These are phyloP conservation scores for Naganishia cerealis DNA, from an alignment of 1,284 basidiomycete species.

Conservation along the genomic window DNA sequence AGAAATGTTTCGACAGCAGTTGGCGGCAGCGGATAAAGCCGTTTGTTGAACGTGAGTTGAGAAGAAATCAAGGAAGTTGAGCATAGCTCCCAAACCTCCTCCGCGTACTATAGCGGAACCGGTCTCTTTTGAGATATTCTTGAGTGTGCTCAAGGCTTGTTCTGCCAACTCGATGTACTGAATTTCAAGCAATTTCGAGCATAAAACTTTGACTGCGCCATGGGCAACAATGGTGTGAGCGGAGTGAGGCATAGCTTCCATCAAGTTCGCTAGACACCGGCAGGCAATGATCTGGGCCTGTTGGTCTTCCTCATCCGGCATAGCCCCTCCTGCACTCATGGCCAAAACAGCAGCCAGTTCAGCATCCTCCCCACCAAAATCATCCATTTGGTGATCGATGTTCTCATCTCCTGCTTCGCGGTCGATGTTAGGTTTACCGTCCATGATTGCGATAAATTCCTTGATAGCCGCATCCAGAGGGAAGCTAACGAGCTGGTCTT, in stretches of 20 bases:
- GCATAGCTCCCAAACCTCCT: conserved; percentile 81
- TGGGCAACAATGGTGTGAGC: conserved; percentile 93
- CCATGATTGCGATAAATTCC: conserved; percentile 87
- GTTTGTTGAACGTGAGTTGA: conserved; percentile 93
- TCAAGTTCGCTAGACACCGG: conserved; percentile 88
- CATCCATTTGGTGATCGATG: conserved; percentile 56
- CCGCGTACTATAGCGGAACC: conserved; percentile 91
- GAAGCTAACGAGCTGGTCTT: conserved; percentile 93
- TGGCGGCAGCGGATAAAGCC: conserved; percentile 90
- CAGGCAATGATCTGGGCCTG: conserved; percentile 89
- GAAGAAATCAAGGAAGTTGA: conserved; percentile 94
- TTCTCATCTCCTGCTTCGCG: conserved; percentile 45
- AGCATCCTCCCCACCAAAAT: conserved; percentile 56
- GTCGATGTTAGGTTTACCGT: conserved; percentile 63
- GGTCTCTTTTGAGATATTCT: conserved; percentile 67
- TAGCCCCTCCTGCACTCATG: conserved; percentile 48
- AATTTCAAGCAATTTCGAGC: conserved; percentile 91
- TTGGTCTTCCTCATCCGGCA: conserved; percentile 56
- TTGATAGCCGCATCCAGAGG: conserved; percentile 87
- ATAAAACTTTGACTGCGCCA: conserved; percentile 88
- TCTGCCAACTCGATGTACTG: conserved; percentile 95
- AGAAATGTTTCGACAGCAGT: conserved; percentile 87
- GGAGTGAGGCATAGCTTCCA: conserved; percentile 73
- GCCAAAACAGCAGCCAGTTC: conserved; percentile 71
- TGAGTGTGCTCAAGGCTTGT: conserved; percentile 95